phyloP scores from a whole-genome alignment of 1,139 yeast species.

The Entelexis sorbosivorans region DNA sequence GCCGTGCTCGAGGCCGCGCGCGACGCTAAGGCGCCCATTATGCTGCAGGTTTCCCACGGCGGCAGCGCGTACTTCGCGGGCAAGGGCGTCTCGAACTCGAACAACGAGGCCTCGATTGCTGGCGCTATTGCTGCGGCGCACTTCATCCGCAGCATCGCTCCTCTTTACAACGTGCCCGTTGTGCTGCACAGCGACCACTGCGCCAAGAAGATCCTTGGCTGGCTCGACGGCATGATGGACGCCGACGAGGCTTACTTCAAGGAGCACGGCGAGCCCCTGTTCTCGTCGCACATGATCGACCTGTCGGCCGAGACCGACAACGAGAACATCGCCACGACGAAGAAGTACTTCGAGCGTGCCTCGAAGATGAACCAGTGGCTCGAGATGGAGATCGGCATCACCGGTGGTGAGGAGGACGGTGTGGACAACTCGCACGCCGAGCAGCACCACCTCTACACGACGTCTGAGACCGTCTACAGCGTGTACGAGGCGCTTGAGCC shows the following conservation, averaged over 20 bases:
- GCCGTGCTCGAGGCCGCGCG: conserved; percentile 98
- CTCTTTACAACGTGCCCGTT: conserved; percentile 93
- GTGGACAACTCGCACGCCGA: conserved; percentile 95
- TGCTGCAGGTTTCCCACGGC: conserved; percentile 95
- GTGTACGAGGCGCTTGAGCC: conserved; percentile 84
- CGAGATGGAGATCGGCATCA: conserved; percentile 99
- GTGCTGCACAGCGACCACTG: conserved; percentile 97
- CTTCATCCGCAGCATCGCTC: conserved; percentile 93
- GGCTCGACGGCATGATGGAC: conserved; percentile 96
- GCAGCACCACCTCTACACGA: conserved; percentile 61
- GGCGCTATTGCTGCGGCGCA: conserved; percentile 98
- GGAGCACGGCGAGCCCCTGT: conserved; percentile 83
- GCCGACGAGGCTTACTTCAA: conserved; percentile 92
- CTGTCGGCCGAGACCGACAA: conserved; percentile 94
- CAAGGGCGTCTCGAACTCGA: conserved; percentile 90
- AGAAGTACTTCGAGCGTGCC: conserved; percentile 88
- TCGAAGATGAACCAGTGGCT: conserved; percentile 93
- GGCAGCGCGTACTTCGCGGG: conserved; percentile 99
- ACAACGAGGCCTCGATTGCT: conserved; percentile 87
- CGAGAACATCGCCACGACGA: conserved; percentile 90
- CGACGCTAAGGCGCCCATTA: conserved; percentile 89
- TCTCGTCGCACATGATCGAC: conserved; percentile 98
- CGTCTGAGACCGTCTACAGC: conserved; percentile 87
- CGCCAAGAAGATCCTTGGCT: conserved; percentile 93
- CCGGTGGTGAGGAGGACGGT: conserved; percentile 99